Conservation (phyloP, 1,284 basidiomycete species). For the Boletus hoseneyae region DNA sequence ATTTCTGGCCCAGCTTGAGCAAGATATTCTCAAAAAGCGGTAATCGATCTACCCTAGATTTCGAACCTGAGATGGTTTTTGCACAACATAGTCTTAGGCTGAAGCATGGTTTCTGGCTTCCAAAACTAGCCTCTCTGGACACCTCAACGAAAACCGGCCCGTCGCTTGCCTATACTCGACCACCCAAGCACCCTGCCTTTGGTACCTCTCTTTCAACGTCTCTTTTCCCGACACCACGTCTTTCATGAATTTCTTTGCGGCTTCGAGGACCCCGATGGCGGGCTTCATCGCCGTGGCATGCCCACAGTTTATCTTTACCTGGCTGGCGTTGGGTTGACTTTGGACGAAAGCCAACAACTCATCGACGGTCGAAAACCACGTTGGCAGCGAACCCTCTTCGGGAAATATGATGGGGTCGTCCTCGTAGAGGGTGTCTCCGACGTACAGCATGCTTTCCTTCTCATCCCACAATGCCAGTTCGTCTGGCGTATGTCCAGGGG, state of each 20-base stretch:
- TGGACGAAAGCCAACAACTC: slow-evolving; percentile 40
- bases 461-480: slow-evolving; percentile 50
- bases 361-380: slow-evolving; percentile 46
- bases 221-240: slow-evolving; percentile 46
- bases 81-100: background rate
- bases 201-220: slow-evolving; percentile 32
- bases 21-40: slow-evolving; percentile 36
- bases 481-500: slow-evolving; percentile 56
- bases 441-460: slow-evolving; percentile 48
- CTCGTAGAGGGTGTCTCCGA: slow-evolving; percentile 56
- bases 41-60: slow-evolving; percentile 1
- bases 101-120: slow-evolving; percentile 30
- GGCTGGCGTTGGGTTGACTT: slow-evolving; percentile 21
- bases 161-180: slow-evolving; percentile 44
- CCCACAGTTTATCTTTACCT: slow-evolving; percentile 45
- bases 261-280: slow-evolving; percentile 43
- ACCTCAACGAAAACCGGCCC: slow-evolving; percentile 45
- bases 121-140: slow-evolving; percentile 47
- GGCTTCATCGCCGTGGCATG: slow-evolving; percentile 44
- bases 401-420: slow-evolving; percentile 52
- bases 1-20: slow-evolving; percentile 61
- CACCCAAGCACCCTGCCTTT: slow-evolving; percentile 37
- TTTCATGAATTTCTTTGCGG: slow-evolving; percentile 42
- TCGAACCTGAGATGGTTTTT: background rate
- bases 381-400: slow-evolving; percentile 45